A percentile compares a stretch with the other conserved stretches of the same genome.
phyloP scores from a whole-genome alignment of 2,329 filamentous ascomycete species.

The Aspergillus transmontanensis region DNA sequence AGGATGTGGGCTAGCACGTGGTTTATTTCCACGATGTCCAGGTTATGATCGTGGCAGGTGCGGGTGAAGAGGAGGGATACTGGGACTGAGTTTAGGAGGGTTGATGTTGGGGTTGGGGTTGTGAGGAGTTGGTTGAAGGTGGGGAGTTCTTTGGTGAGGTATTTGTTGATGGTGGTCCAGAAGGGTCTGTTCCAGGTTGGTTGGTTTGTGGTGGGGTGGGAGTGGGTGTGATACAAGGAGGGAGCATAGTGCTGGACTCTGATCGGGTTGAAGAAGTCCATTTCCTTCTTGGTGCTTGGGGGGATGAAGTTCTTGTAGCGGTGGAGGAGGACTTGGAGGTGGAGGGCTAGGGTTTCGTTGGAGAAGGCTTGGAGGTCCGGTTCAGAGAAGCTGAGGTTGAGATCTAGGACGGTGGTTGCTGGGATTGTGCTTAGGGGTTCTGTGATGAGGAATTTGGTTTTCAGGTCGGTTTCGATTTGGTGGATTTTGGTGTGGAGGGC shows the following conservation, averaged over 20 bases:
- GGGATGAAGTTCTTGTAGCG: neutral
- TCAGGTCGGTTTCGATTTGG: neutral
- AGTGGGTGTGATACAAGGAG: neutral
- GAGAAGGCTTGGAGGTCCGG: neutral
- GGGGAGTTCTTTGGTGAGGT: neutral
- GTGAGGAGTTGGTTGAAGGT: neutral
- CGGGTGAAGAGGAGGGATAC: neutral
- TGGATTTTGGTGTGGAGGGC: neutral
- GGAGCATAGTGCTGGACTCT: neutral
- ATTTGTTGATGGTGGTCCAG: neutral
- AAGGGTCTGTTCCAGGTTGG: neutral
- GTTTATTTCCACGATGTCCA: neutral
- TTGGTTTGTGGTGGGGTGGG: neutral
- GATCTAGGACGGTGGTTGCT: neutral
- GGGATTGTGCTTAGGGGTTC: neutral
- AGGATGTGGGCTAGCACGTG: neutral
- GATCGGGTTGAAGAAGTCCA: neutral
- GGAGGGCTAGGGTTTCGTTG: neutral
- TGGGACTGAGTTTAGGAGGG: neutral
- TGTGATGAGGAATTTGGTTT: neutral
- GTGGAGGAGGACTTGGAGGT: neutral
- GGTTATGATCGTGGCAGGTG: neutral
- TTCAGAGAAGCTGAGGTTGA: neutral
- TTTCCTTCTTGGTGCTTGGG: neutral
- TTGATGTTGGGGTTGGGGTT: neutral